Evolutionary conservation across 306 rosid species (phyloP), one percentile per base, ranked within the genome.

Genomic region (Canavalia gladiata): DNA sequence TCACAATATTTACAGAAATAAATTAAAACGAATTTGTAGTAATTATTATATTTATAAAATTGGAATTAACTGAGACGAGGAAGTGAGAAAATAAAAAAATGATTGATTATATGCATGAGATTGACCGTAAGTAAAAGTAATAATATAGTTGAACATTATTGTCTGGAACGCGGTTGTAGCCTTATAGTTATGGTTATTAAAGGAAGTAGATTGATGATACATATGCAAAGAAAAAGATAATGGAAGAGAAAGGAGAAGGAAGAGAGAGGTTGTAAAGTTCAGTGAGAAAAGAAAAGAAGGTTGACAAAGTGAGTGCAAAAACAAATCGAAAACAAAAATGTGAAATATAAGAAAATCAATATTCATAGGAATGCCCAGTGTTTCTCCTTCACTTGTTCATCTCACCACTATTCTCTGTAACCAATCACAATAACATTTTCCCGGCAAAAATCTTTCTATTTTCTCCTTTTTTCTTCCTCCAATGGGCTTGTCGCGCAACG

Each of bases 401-500:
- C 7, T n/a, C 18, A 13, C 62, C 30, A 6, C 67, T 63, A 72
- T 8, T 28, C 62, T 12, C 29, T 31, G 9, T 58, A 67, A 18
- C 25, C 25, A 80, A 68, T 74, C 70, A 5, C 82, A 13, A 34
- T 64, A 49, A 56, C 83, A 72, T 82, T 86, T 77, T 85, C 84
- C 77, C 75, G 86, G 85, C 79, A 81, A 87, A 18, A 65, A 75
- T 39, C 41, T 6, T 12, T 28, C 69, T 5, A 3, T 30, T 31
- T 11, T 18, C 34, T 41, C 54, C 3, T 33, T 54, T 7, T 0
- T 52, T 52, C 25, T 13, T 31, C 29, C 7, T 9, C 11, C 66
- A 1, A 94, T 92, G 98, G 91, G 82, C 3, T 51, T 77, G 50
- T 65, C 78, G 56, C 95, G 97, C 70, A 89, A 78, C 83, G 50